phyloP scores from a whole-genome alignment of 176 grass and related monocot species.

The Saccharum officinarum region DNA sequence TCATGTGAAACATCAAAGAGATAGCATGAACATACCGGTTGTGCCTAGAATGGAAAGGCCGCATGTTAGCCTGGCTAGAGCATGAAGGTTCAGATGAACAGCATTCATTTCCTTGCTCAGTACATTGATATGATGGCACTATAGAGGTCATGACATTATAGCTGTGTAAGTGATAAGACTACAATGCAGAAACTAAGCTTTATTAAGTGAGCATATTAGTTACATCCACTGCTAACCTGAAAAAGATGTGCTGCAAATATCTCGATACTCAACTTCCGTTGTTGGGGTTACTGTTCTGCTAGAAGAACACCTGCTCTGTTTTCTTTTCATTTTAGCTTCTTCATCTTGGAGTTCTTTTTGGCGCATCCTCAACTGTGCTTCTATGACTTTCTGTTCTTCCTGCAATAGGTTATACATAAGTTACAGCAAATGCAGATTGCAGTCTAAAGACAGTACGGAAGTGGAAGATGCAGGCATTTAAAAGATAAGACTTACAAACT shows the following conservation, averaged over 20 bases:
- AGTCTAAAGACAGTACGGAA: constrained; percentile 9
- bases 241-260: constrained; percentile 82
- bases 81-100: constrained; percentile 87
- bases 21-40: constrained; percentile 59
- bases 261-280: constrained; percentile 78
- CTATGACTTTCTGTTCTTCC: constrained; percentile 98
- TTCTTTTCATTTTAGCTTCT: constrained; percentile 92
- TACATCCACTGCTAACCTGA: constrained; percentile 50
- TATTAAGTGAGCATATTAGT: constrained; percentile 17
- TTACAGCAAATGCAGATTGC: constrained; percentile 22
- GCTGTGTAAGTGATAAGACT: constrained; percentile 8
- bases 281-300: constrained; percentile 65
- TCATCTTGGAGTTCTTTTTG: constrained; percentile 96
- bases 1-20: background rate
- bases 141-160: constrained; percentile 19
- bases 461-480: constrained; percentile 10
- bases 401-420: constrained; percentile 47
- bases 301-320: constrained; percentile 63
- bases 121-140: constrained; percentile 75
- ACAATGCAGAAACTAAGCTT: constrained; percentile 29
- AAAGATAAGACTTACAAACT: constrained; percentile 74
- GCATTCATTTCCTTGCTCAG: constrained; percentile 64
- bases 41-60: constrained; percentile 71
- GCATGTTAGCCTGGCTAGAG: constrained; percentile 59
- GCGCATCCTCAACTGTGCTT: constrained; percentile 97